Base-by-base conservation (phyloP, 2,329 filamentous ascomycete genomes). In the Sporothrix schenckii region DNA sequence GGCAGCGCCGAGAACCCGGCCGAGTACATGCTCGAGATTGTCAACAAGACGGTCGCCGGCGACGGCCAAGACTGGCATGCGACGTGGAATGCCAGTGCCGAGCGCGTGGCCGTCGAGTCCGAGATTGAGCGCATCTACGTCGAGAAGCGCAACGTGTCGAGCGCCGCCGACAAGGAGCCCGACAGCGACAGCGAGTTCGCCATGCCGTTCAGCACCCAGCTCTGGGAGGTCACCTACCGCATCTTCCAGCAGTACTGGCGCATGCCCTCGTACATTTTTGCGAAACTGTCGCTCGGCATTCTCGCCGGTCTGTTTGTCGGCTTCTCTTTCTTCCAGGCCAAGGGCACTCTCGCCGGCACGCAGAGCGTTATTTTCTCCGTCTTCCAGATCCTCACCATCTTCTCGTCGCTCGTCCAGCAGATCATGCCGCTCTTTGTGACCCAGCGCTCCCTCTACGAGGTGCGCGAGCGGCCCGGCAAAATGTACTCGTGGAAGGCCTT, bases 221-320 rank as follows among this genome's bases (percentile, higher is more conserved):
- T 92, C 10, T 81, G 80, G 54, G 83, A 88, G 72, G 88, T 89
- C 50, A 85, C 85, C 11, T 77, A 83, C 54, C 89, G 91, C 72
- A 88, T 92, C 14, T 92, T 92, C 79, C 84, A 91, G 75, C 91
- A 93, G 77, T 92, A 92, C 82, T 94, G 91, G 91, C 87, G 91
- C 67, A 91, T 86, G 0, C 91, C 91, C 0, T 83, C 86, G 1
- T 94, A 93, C 80, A 89, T 94, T 75, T 92, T 91, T 80, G 87
- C 88, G 69, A 93, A 93, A 80, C 75, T 85, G 1, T 78, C 84
- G 1, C 85, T 92, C 27, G 88, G 85, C 72, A 69, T 71, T 24
- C 16, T 49, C 5, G 44, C 67, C 6, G 69, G 83, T 21, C 81
- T 91, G 9, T 91, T 90, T 77, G 88, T 91, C 74, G 89, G 88